Percentiles rank a stretch among this genome's conserved stretches.
phyloP scores from a whole-genome alignment of 2,329 filamentous ascomycete genomes.

The Lecanosticta acicola region DNA sequence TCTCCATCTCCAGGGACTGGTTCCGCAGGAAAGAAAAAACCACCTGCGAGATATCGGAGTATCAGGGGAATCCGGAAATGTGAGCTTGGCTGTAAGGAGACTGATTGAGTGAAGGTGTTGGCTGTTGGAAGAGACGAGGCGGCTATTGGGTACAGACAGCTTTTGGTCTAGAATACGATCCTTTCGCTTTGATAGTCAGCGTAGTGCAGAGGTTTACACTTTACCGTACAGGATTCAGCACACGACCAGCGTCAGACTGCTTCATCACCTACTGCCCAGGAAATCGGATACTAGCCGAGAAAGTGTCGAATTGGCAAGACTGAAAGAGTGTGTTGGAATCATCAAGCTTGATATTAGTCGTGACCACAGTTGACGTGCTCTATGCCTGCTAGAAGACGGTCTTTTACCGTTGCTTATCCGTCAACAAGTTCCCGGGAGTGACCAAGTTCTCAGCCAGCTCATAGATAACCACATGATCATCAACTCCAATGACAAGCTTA shows the following conservation, averaged over 20 bases:
- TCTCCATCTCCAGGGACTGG: not conserved
- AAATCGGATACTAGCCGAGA: no score
- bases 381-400: no score
- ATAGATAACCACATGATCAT: not conserved
- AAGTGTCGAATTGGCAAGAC: no score
- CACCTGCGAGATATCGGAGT: conserved; percentile 2
- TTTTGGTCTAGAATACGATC: not conserved
- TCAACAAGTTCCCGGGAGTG: not conserved
- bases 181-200: no score
- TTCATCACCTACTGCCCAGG: no score
- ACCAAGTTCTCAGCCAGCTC: conserved; percentile 3
- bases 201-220: no score
- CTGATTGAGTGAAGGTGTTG: conserved; percentile 12
- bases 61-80: not conserved
- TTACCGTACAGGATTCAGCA: no score
- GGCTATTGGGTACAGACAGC: not conserved
- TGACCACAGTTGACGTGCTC: no score
- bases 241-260: no score
- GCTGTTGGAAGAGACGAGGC: not conserved
- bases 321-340: no score
- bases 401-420: no score
- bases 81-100: not conserved
- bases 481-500: conserved; percentile 3
- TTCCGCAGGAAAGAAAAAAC: not conserved
- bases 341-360: no score